Evolutionary conservation across 441 rosid genomes (phyloP), one percentile per base, ranked within the genome.

Genomic region (Viola pubescens): DNA sequence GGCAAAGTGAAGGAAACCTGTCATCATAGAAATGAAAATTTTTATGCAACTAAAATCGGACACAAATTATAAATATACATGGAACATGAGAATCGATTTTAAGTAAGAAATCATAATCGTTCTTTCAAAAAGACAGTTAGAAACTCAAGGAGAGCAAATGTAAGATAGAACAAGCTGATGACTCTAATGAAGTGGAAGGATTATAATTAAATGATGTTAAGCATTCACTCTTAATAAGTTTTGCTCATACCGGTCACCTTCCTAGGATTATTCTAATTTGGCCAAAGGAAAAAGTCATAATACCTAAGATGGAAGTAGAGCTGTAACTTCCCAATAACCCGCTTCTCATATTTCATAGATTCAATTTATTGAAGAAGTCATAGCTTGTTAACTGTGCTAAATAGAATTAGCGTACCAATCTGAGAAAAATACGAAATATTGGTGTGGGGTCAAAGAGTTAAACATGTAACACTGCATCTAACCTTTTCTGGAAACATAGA

Each of bases 401-500:
- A 26, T 26, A 2, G 34, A 26, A 26, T 26, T 26, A 26, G 3
- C 34, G 2, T 26, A 26, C 34, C 34, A 26, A 26, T 0, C 26
- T 34, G 19, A 14, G 2, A 13, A 8, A 47, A 40, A 37, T 38
- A n/a, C 1, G 13, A 34, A 45, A 19, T 14, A 12, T 11, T 16
- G 52, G 16, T 56, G 34, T 45, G 40, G 43, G 52, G 54, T 46
- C 43, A 6, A 11, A 54, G 52, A 37, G 54, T 26, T 26, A 26
- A 34, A 9, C 43, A 54, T n/a, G 39, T 49, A 5, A 26, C 34
- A 26, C 34, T 26, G 34, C 34, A 26, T 26, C 92, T 63, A 51
- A 87, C 99, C 98, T 84, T 87, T 69, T 89, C 97, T 41, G 99
- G 99, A 74, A 94, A 79, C 75, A 83, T 73, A 47, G 72, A 70